Base-by-base conservation (phyloP, 768 basidiomycete species). In the Rhodotorula diobovata region DNA sequence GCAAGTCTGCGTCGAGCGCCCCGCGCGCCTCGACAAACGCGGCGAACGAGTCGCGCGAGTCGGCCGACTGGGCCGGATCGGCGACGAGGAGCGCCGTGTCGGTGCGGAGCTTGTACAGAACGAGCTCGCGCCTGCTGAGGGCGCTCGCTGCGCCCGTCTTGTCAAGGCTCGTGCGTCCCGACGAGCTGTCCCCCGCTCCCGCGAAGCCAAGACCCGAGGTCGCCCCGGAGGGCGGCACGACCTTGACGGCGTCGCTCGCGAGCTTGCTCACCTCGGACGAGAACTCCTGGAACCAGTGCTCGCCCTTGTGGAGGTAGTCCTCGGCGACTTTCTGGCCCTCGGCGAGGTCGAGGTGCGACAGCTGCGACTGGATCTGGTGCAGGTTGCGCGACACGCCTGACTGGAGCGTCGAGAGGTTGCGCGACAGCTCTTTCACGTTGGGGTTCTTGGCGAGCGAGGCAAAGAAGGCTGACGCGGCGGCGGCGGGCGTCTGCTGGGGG, bases 301-400 rank as follows among this genome's bases (percentile, higher is more conserved):
- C 79, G 35, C 80, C 77, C 68, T 81, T 81, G 60, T 79, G 79
- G 39, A 82, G 66, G 74, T 82, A 83, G 46, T 80, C 81, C 68
- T 82, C 81, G 18, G 82, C 81, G 30, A 81, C 76, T 58, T 81
- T 81, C 69, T 81, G 79, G 18, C 80, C 78, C 56, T 81, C 79
- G 45, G 54, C 71, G 56, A 67, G 71, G 68, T 77, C 69, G 67
- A 81, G 75, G 20, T 81, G 67, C 67, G 80, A 78, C 71, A 82
- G 76, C 67, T 80, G 76, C 35, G 76, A 41, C 63, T 72, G 68
- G 28, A 72, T 51, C 32, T 72, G 71, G 34, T 58, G 34, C 28
- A 76, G 48, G 50, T 72, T 70, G n/a, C 70, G 54, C 48, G 70
- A 55, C 59, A 76, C 61, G 45, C 57, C 35, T 2, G 66, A 54